Evolutionary conservation across 345 rosid species (phyloP).

Genomic region (Eucalyptus victrix): DNA sequence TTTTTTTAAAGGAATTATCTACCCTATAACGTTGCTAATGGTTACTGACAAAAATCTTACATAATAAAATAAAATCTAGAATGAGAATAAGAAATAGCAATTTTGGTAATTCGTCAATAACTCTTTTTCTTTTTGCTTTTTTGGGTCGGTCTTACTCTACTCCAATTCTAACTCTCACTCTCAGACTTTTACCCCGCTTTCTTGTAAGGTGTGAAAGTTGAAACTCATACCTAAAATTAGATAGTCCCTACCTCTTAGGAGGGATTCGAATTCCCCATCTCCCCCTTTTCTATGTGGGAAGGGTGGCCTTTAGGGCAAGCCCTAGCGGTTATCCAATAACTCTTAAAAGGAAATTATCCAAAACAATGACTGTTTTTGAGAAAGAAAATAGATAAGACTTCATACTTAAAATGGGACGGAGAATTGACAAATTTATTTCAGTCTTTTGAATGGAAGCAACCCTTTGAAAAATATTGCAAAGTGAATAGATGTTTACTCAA

Average conservation of each 20-base stretch:
- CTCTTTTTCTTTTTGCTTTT: too few relatives aligned
- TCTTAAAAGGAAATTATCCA: background rate
- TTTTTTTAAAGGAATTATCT: background rate
- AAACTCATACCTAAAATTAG: too few relatives aligned
- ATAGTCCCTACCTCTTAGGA: too few relatives aligned
- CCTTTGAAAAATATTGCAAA: background rate
- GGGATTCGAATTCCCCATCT: too few relatives aligned
- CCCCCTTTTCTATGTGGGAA: rapidly evolving
- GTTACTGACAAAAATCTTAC: too few relatives aligned
- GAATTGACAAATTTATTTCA: background rate
- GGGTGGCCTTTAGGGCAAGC: too few relatives aligned
- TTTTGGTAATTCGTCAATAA: background rate
- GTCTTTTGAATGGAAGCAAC: background rate
- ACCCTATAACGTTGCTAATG: background rate
- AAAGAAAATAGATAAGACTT: background rate
- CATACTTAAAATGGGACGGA: background rate
- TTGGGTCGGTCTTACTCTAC: rapidly evolving
- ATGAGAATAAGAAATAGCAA: too few relatives aligned
- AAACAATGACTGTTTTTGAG: background rate
- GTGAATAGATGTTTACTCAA: background rate
- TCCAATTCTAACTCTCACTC: too few relatives aligned
- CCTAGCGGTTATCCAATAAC: background rate
- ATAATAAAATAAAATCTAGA: too few relatives aligned
- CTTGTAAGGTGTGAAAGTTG: too few relatives aligned
- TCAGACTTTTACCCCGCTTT: rapidly evolving